phyloP scores from a whole-genome alignment of 1,284 basidiomycete genomes.

The Leccinum pachyderme region DNA sequence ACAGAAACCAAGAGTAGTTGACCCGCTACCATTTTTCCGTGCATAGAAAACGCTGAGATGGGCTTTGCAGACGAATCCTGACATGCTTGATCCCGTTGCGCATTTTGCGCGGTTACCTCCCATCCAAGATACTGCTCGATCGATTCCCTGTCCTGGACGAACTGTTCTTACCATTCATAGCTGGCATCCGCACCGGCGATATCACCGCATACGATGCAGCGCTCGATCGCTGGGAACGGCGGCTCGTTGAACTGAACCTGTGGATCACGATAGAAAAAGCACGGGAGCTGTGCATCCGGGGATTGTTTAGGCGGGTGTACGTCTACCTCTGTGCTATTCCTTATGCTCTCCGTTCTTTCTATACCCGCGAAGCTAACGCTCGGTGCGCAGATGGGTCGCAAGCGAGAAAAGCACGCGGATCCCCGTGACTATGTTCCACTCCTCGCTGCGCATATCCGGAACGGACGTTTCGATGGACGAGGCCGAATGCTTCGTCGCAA shows the following conservation, averaged over 20 bases:
- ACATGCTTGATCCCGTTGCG: conserved; percentile 88
- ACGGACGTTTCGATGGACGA: neutral
- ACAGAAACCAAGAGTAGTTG: conserved; percentile 78
- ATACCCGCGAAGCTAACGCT: neutral
- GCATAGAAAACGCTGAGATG: neutral
- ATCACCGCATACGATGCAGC: conserved; percentile 37
- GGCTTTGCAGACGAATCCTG: conserved; percentile 68
- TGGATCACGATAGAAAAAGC: neutral
- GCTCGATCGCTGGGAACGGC: neutral
- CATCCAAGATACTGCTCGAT: conserved; percentile 63
- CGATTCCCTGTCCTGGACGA: conserved; percentile 72
- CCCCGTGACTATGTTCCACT: neutral
- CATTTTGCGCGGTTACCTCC: conserved; percentile 83
- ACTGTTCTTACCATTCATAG: conserved; percentile 79
- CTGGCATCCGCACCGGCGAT: conserved; percentile 76
- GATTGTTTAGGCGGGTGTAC: neutral
- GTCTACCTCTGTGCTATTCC: neutral
- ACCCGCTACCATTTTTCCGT: neutral
- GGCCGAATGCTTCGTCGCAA: neutral
- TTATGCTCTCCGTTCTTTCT: neutral
- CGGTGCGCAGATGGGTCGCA: neutral
- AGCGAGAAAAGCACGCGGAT: neutral
- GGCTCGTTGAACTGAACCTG: neutral
- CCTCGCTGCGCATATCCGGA: neutral
- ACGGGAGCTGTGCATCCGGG: neutral